phyloP scores from a whole-genome alignment of 2,329 filamentous ascomycete genomes.

The Cercospora sp. region DNA sequence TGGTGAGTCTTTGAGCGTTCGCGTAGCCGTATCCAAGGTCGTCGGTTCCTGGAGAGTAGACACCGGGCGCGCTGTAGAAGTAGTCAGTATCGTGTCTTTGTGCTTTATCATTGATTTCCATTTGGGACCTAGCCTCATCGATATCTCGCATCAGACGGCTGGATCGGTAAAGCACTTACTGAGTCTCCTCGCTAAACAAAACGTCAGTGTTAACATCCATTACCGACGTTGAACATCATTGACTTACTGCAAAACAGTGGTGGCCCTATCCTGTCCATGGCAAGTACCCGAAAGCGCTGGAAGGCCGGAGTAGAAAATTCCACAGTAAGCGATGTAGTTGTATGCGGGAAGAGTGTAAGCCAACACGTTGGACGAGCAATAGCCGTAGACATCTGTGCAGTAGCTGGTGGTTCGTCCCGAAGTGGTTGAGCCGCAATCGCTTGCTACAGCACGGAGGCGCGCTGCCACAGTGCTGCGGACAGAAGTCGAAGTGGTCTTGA shows the following conservation, averaged over 20 bases:
- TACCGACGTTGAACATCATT: not conserved
- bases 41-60: constrained; percentile 49
- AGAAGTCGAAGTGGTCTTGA: constrained; percentile 56
- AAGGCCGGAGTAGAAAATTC: constrained; percentile 59
- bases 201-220: not conserved
- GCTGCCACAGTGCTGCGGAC: constrained; percentile 53
- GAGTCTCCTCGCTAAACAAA: constrained; percentile 56
- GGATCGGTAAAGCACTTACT: constrained; percentile 37
- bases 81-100: constrained; percentile 5
- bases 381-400: constrained; percentile 59
- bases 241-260: constrained; percentile 58
- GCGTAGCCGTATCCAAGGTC: constrained; percentile 62
- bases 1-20: constrained; percentile 48
- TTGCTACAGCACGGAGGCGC: constrained; percentile 55
- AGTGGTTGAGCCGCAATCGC: constrained; percentile 57
- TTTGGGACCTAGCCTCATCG: not conserved
- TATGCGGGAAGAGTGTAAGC: constrained; percentile 53
- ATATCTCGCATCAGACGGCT: not conserved
- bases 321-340: constrained; percentile 61
- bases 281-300: constrained; percentile 54
- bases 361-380: constrained; percentile 55
- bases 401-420: constrained; percentile 55
- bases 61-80: constrained; percentile 44
- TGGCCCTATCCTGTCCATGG: constrained; percentile 65
- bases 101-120: not conserved